Base-by-base conservation (phyloP, 768 basidiomycete species). In the Kwoniella bestiolae region DNA sequence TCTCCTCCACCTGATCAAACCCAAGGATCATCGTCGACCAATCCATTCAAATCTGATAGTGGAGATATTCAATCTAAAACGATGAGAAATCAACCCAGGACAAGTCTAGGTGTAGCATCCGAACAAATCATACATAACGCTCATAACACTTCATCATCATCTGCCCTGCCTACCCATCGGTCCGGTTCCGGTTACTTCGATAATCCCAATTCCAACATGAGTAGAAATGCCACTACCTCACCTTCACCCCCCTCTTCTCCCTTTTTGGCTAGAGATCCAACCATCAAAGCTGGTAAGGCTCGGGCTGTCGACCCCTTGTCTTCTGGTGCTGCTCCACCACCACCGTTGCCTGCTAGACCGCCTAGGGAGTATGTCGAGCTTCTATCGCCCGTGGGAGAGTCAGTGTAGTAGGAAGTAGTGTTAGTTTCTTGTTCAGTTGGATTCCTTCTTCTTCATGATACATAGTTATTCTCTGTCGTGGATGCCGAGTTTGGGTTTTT, bases 381-480 rank as follows among this genome's bases (percentile, higher is more conserved):
- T 2, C 50, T 77, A 35, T 70, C 72, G 47, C 78, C 78, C 14
- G 74, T 69, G 7, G 31, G 23, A 25, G 60, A 55, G 52, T 16
- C 14, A 28, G 26, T 25, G 51, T 18, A 16, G 67, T 72, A 84
- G 29, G 89, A 87, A 38, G 90, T 84, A 7, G 77, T 78, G 53
- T 84, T 83, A 31, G 94, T 83, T 74, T 94, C 89, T 73, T 92
- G 91, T 25, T 66, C 75, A 1, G 76, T 79, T 64, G 84, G 83
- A 23, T n/a, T n/a, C n/a, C n/a, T n/a, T n/a, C n/a, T n/a, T n/a
- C n/a, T n/a, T n/a, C n/a, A n/a, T n/a, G n/a, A n/a, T n/a, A n/a
- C n/a, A n/a, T n/a, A n/a, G n/a, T n/a, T n/a, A n/a, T n/a, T n/a
- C n/a, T n/a, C n/a, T n/a, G n/a, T n/a, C n/a, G n/a, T n/a, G n/a